Evolutionary conservation across 768 basidiomycete genomes (phyloP).

Genomic region (Mycena kentingensis): DNA sequence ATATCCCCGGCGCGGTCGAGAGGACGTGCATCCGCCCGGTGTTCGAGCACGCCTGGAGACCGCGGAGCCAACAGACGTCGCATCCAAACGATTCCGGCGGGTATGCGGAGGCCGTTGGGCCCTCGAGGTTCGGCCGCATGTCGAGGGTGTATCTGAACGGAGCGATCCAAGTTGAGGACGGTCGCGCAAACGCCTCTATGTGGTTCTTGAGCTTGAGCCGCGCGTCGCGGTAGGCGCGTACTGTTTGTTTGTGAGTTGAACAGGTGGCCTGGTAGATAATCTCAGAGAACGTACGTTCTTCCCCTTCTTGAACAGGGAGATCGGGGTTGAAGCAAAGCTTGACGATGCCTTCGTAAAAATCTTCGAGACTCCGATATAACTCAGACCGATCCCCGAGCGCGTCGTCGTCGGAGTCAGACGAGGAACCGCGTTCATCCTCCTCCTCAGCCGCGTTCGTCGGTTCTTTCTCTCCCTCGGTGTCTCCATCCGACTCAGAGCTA

Average conservation of each 20-base stretch:
- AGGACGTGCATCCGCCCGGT: background rate
- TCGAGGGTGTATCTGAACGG: constrained; percentile 12
- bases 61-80: constrained; percentile 14
- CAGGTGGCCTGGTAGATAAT: background rate
- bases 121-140: constrained; percentile 7
- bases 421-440: too few relatives aligned
- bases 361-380: too few relatives aligned
- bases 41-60: background rate
- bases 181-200: background rate
- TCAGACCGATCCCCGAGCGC: too few relatives aligned
- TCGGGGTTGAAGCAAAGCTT: background rate
- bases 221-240: constrained; percentile 3
- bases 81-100: background rate
- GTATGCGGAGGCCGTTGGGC: background rate
- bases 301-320: background rate
- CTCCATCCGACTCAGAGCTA: too few relatives aligned
- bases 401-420: too few relatives aligned
- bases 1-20: constrained; percentile 7
- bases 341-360: constrained; percentile 6
- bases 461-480: too few relatives aligned
- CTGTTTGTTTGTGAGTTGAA: background rate
- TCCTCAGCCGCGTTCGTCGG: too few relatives aligned
- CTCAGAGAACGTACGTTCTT: constrained; percentile 1
- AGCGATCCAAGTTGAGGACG: constrained; percentile 8
- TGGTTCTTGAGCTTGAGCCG: background rate